Base-by-base conservation (phyloP, 2,329 filamentous ascomycete genomes). In the Clarireedia monteithiana region DNA sequence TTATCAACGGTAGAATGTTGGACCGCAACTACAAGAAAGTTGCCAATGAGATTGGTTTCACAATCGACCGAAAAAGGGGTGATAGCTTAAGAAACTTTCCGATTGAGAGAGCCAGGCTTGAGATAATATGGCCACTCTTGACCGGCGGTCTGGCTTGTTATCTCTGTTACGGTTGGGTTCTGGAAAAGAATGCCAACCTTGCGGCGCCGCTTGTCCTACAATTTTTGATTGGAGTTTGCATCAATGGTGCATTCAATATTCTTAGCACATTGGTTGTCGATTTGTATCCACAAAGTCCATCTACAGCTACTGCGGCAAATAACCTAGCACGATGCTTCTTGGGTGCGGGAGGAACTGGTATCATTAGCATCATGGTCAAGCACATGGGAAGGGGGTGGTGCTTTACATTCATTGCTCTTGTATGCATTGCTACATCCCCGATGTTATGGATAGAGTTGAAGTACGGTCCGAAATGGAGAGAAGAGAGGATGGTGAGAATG, bases 21-120 rank as follows among this genome's bases (percentile, higher is more conserved):
- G 82, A 85, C 50, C 56, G 81, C 76, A 91, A 91, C 68, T 95
- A 88, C 68, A 77, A 82, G 6, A 80, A 86, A 40, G 78, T 84
- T 48, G 86, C 88, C 1, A 75, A 73, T 49, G 76, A 77, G 34
- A 73, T 85, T 15, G 83, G 83, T 5, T 74, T 90, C 56, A 72
- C 74, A 2, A 79, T 89, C 60, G 79, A 81, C 59, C 77, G 74
- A 57, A 82, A 80, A 60, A 80, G 81, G 38, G 72, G 69, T 6
- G 66, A 70, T 42, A 63, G 70, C 55, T 59, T 71, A 38, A 50
- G 61, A 10, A 51, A 70, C 39, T 71, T 71, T 50, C 70, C 70
- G 0, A 69, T 72, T 30, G 69, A 71, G 55, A 52, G 63, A 34
- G 69, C 70, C 9, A 73, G 82, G 36, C 70, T 84, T 38, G 74